Percentiles rank a stretch among this genome's conserved stretches.
phyloP scores from a whole-genome alignment of 148 eudicot species.

The Rhododendron ovatum region DNA sequence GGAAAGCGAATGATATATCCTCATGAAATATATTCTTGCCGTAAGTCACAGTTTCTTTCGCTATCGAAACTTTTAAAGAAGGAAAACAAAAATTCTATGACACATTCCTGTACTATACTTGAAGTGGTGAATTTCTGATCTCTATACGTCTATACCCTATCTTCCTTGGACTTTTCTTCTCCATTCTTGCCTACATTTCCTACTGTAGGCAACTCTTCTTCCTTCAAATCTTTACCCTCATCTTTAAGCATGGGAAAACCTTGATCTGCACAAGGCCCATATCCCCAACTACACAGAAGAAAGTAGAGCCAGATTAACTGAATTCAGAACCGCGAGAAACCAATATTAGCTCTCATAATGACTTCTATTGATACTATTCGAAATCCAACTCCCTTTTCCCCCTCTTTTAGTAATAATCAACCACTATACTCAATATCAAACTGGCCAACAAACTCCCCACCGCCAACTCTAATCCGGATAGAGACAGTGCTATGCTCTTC shows the following conservation, averaged over 20 bases:
- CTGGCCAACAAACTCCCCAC: constrained; percentile 63
- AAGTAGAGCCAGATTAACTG: constrained; percentile 54
- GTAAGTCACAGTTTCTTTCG: too few species aligned
- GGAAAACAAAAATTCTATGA: not conserved
- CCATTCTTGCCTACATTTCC: constrained; percentile 10
- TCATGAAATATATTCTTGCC: too few species aligned
- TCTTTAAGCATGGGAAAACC: constrained; percentile 17
- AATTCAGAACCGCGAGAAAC: constrained; percentile 54
- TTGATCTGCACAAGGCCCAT: constrained; percentile 53
- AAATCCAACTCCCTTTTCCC: constrained; percentile 63
- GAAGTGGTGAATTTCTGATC: too few species aligned
- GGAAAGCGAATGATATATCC: too few species aligned
- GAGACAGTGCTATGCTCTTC: constrained; percentile 65
- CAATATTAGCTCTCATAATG: constrained; percentile 71
- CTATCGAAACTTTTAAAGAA: not conserved
- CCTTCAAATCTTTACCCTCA: constrained; percentile 15
- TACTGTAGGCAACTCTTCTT: constrained; percentile 25
- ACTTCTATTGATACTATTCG: constrained; percentile 63
- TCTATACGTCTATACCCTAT: not conserved
- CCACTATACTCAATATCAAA: constrained; percentile 40
- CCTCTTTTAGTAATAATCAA: constrained; percentile 30
- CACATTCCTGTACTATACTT: not conserved
- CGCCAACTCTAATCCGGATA: constrained; percentile 53
- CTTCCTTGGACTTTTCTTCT: constrained; percentile 15
- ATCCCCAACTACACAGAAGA: constrained; percentile 56